Conservation (phyloP, 2,329 filamentous ascomycete species). For the Venturiaceae sp. region DNA sequence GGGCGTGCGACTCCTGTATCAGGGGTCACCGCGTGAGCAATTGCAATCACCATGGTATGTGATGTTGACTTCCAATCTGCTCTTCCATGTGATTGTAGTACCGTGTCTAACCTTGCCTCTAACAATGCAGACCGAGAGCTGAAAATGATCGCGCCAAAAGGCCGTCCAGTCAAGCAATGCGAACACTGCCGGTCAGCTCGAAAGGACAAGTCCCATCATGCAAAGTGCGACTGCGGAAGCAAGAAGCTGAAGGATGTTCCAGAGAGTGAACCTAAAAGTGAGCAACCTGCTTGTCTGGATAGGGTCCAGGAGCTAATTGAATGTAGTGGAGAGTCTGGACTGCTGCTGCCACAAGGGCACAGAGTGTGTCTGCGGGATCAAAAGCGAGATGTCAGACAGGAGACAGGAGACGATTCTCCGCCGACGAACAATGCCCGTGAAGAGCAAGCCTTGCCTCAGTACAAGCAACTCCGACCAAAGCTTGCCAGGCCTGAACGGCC, state of each 20-base stretch:
- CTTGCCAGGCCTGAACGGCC: constrained; percentile 55
- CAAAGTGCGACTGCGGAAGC: constrained; percentile 95
- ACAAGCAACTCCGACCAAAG: constrained; percentile 49
- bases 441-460: constrained; percentile 46
- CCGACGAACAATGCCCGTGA: constrained; percentile 31
- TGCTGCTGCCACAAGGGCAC: constrained; percentile 49
- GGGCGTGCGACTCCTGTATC: constrained; percentile 95
- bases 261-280: constrained; percentile 35
- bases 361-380: constrained; percentile 51
- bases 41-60: constrained; percentile 89
- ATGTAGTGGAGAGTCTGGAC: constrained; percentile 25
- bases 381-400: constrained; percentile 45
- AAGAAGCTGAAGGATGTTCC: constrained; percentile 55
- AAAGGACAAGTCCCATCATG: constrained; percentile 89
- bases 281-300: constrained; percentile 15
- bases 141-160: constrained; percentile 95
- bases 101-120: constrained; percentile 5
- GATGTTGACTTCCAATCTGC: constrained; percentile 8
- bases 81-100: constrained; percentile 14
- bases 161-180: constrained; percentile 94
- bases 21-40: constrained; percentile 98
- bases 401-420: constrained; percentile 31
- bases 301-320: constrained; percentile 21
- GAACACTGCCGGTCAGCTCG: constrained; percentile 91
- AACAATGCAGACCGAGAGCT: constrained; percentile 66